A percentile compares a stretch with the other conserved stretches of the same genome.
Conservation (phyloP, 345 rosid genomes). For the Draba incana region DNA sequence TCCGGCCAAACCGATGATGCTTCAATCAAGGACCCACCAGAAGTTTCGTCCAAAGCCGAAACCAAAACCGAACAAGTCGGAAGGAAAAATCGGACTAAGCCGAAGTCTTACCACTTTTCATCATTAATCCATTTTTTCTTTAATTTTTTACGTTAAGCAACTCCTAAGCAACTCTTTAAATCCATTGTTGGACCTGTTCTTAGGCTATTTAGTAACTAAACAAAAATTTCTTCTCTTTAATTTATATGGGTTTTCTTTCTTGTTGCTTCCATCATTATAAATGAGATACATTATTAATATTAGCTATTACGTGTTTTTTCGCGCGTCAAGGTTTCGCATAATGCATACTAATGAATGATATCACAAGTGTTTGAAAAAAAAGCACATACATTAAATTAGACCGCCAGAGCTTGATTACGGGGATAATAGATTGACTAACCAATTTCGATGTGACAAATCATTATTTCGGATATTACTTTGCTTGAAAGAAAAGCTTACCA, state of each 20-base stretch:
- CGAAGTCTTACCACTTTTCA: no score
- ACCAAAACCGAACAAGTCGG: no score
- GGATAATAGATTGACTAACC: constrained; percentile 28
- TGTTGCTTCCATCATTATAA: constrained; percentile 37
- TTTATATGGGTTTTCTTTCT: neutral
- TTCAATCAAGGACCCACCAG: no score
- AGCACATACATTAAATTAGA: neutral
- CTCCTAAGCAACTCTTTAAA: no score
- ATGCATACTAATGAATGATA: constrained; percentile 40
- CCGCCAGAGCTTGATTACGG: constrained; percentile 30
- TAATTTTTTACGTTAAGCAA: no score
- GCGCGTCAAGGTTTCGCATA: constrained; percentile 37
- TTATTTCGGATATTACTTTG: constrained; percentile 28
- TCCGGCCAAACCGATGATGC: no score
- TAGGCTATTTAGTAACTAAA: neutral
- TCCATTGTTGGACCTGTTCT: neutral
- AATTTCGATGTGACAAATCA: constrained; percentile 30
- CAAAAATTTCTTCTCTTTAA: no score
- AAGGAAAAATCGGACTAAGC: no score
- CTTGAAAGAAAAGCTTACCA: constrained; percentile 40
- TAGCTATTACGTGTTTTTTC: constrained; percentile 36
- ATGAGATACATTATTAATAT: constrained; percentile 36
- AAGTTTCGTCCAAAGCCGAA: no score
- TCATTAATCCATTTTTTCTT: no score
- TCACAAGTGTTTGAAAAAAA: constrained; percentile 33